Conservation (phyloP, 257 asterid species). For the Petunia secreta region DNA sequence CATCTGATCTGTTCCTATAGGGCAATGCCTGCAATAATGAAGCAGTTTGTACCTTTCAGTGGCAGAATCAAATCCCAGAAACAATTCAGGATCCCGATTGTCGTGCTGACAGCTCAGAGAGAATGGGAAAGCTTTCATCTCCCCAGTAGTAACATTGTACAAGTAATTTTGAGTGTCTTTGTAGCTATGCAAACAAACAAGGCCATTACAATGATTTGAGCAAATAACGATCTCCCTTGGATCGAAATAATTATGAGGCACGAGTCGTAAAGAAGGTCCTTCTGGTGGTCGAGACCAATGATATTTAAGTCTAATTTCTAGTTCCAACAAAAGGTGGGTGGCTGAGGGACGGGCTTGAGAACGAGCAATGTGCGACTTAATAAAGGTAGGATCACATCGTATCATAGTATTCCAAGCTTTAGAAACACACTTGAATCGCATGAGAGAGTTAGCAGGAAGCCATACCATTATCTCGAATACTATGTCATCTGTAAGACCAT, state of each 20-base stretch:
- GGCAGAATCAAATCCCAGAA: background rate
- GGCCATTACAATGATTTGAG: background rate
- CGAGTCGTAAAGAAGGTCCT: background rate
- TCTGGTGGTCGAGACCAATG: background rate
- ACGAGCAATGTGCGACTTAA: background rate
- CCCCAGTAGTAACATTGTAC: background rate
- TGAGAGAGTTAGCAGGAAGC: background rate
- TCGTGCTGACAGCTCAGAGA: background rate
- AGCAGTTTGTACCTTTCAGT: background rate
- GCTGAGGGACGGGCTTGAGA: background rate
- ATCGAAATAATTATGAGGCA: background rate
- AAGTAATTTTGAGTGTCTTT: background rate
- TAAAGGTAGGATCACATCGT: background rate
- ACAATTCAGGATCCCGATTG: background rate
- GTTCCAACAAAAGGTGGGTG: background rate
- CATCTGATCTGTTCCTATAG: background rate
- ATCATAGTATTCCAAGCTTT: background rate
- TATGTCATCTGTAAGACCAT: background rate
- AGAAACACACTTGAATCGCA: slow-evolving; percentile 12
- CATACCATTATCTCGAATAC: background rate
- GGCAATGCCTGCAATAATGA: background rate
- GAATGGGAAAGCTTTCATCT: background rate
- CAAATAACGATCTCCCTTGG: background rate
- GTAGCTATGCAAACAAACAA: background rate
- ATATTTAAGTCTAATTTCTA: background rate